phyloP scores from a whole-genome alignment of 1,284 basidiomycete genomes.

The Austroboletus niveus region DNA sequence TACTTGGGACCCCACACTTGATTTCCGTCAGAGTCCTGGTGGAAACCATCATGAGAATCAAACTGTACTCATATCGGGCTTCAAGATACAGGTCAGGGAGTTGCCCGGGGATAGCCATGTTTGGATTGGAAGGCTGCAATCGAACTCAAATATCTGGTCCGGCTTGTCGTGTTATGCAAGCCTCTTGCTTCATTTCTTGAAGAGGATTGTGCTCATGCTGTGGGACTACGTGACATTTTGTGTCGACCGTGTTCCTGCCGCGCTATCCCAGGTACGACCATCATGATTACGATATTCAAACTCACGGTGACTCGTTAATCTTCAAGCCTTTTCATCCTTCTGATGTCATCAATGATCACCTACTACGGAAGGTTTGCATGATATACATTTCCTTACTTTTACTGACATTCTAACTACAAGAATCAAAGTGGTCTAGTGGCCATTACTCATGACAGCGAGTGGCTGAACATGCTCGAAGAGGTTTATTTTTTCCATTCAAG shows the following conservation, averaged over 20 bases:
- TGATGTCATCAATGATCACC: slow-evolving; percentile 1
- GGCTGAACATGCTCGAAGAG: not conserved
- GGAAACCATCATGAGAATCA: not conserved
- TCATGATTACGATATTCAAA: no score
- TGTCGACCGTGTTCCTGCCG: no score
- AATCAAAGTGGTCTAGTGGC: not conserved
- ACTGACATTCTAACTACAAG: not conserved
- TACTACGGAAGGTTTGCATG: not conserved
- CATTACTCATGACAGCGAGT: not conserved
- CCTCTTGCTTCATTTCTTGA: no score
- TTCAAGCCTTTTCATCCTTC: not conserved
- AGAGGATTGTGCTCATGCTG: no score
- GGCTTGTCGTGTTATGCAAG: no score
- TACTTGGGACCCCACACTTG: not conserved
- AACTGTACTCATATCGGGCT: not conserved
- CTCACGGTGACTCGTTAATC: no score
- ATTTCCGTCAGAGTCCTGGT: not conserved
- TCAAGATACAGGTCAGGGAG: not conserved
- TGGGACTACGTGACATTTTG: no score
- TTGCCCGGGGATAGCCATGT: no score
- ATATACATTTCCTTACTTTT: no score
- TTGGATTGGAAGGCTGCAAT: no score
- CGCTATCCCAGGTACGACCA: no score
- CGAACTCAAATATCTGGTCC: no score
- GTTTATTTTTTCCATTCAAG: not conserved